A percentile compares a stretch with the other conserved stretches of the same genome.
phyloP scores from a whole-genome alignment of 2,329 filamentous ascomycete species.

The Paecilomyces niveus region DNA sequence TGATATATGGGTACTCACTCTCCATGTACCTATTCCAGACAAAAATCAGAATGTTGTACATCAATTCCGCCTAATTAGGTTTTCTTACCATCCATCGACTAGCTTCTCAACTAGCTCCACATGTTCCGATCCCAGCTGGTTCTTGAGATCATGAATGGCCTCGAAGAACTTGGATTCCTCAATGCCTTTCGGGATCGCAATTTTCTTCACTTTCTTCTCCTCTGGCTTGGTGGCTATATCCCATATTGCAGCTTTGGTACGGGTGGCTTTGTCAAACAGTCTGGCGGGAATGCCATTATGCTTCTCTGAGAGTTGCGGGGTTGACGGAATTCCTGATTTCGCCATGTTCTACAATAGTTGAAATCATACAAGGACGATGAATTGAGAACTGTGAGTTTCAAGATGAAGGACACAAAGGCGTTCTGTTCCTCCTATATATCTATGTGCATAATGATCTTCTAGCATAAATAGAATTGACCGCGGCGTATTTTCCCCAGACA shows the following conservation, averaged over 20 bases:
- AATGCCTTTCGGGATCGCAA: conserved; percentile 32
- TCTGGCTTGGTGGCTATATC: conserved; percentile 5
- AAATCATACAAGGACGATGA: background rate
- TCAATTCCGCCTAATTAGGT: background rate
- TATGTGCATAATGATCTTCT: background rate
- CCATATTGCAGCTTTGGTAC: conserved; percentile 4
- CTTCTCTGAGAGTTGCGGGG: conserved; percentile 3
- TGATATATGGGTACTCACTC: background rate
- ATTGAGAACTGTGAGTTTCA: background rate
- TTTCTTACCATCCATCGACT: conserved; percentile 31
- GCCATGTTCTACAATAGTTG: background rate
- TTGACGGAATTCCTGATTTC: conserved; percentile 1
- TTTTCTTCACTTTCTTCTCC: background rate
- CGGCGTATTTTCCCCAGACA: background rate
- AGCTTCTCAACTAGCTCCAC: conserved; percentile 39
- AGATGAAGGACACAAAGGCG: background rate
- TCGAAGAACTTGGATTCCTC: conserved; percentile 26
- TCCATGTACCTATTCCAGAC: conserved; percentile 4
- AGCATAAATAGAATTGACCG: background rate
- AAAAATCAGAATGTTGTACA: background rate
- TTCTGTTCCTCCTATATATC: background rate
- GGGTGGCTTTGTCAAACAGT: conserved; percentile 4
- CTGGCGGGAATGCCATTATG: conserved; percentile 5
- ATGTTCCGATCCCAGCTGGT: conserved; percentile 28
- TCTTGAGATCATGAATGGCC: conserved; percentile 30